These are phyloP conservation scores for Anthracocystis setariae DNA, from an alignment of 1,284 basidiomycete species.

Conservation along the genomic window DNA sequence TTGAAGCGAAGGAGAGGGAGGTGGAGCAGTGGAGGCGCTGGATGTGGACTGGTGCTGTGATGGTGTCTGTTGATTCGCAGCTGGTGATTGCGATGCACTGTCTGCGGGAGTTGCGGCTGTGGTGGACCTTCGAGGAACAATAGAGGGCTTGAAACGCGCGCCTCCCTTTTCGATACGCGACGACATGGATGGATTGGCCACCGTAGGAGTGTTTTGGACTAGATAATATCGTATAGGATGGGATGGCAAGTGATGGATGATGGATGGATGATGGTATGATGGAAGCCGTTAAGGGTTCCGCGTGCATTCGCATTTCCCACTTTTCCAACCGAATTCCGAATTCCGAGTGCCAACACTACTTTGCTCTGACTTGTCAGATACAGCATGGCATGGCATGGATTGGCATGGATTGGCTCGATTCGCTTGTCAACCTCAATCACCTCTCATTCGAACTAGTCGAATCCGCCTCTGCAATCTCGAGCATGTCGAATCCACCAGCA, in stretches of 20 bases:
- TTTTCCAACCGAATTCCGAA: constrained; percentile 28
- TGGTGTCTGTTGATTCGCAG: constrained; percentile 3
- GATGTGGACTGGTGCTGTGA: constrained; percentile 16
- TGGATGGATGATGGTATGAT: constrained; percentile 15
- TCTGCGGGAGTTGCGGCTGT: constrained; percentile 7
- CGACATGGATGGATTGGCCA: constrained; percentile 38
- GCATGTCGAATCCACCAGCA: constrained; percentile 31
- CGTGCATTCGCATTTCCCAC: constrained; percentile 16
- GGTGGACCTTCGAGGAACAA: constrained; percentile 37
- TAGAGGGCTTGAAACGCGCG: constrained; percentile 50
- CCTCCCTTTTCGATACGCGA: constrained; percentile 55
- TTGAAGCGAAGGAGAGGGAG: constrained; percentile 26
- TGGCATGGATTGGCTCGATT: too few relatives aligned
- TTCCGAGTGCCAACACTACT: too few relatives aligned
- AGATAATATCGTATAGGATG: neutral
- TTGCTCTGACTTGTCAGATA: too few relatives aligned
- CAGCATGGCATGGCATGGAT: too few relatives aligned
- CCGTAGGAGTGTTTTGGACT: too few relatives aligned
- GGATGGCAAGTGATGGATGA: neutral
- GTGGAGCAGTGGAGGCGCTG: constrained; percentile 6
- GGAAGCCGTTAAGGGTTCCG: constrained; percentile 25
- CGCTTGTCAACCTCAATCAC: too few relatives aligned
- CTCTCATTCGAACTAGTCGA: too few relatives aligned
- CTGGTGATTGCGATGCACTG: constrained; percentile 3
- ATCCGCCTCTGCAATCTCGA: too few relatives aligned